Evolutionary conservation across 768 basidiomycete species (phyloP), one percentile per base, ranked within the genome.

Genomic region (Pulveroboletus sp.): DNA sequence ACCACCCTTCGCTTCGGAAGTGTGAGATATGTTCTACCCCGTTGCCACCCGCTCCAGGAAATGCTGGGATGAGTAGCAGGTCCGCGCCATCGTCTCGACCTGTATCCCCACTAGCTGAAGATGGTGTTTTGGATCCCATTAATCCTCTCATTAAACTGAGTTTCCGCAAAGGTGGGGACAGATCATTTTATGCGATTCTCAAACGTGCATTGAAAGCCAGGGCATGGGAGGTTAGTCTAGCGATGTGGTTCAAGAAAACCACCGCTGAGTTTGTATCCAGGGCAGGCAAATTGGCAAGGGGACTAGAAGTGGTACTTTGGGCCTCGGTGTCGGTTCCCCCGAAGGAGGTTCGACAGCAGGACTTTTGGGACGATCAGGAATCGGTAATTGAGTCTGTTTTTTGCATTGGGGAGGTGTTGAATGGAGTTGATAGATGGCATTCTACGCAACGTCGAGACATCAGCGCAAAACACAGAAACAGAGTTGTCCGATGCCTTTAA

Each of bases 121-220:
- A 56, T 35, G 49, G 55, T 36, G 53, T 39, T 33, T 64, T 66
- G 27, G 62, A 67, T 33, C 63, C 69, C 9, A 59, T 60, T 6
- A 63, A 71, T n/a, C 61, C 73, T 28, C 73, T 84, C 50, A 79
- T 96, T 42, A 86, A 89, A 57, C 64, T 99, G 48, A 93, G 90
- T 67, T 97, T 99, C 66, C 77, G 95, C 38, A 89, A 83, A 64
- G 93, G 94, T 4, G 94, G 94, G 0, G 93, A 89, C 64, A 87
- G 87, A 67, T 57, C 77, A 1, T 87, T 92, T 57, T 97, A 99
- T 66, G 73, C 79, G 15, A 76, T 79, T 10, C 73, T 97, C 33
- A 90, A 86, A 66, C 75, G 80, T 17, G 79, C 82, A 39, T 62
- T 95, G 43, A 76, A 80, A 54, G 73, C 77, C 5, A 90, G 84